Conservation (phyloP, 208 protist species). For the Balamuthia mandrillaris region DNA sequence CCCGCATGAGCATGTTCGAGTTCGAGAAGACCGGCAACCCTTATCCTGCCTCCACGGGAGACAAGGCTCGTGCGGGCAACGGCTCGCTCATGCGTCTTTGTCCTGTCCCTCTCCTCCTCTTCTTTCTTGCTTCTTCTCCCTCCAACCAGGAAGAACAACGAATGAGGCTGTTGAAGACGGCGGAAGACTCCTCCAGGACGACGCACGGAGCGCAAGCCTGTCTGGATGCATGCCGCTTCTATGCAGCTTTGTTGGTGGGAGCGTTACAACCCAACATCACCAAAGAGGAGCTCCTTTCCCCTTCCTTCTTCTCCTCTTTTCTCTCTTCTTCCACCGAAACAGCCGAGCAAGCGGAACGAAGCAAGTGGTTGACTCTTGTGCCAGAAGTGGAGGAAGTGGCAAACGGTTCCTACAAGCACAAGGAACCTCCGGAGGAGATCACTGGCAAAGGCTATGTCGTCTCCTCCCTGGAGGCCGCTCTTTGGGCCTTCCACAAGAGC, state of each 20-base stretch:
- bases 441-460: not conserved
- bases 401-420: not conserved
- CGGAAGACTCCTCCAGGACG: not conserved
- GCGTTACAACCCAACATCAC: not conserved
- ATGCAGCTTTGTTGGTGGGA: slow-evolving; percentile 2
- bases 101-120: not conserved
- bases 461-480: not conserved
- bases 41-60: not conserved
- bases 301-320: not conserved
- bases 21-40: not conserved
- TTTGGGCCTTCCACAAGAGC: slow-evolving; percentile 14
- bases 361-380: too few species aligned
- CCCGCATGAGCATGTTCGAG: not conserved
- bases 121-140: too few species aligned
- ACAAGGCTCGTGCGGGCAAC: not conserved
- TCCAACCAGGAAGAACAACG: too few species aligned
- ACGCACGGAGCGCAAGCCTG: not conserved
- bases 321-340: not conserved
- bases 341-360: too few species aligned
- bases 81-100: slow-evolving; percentile 9
- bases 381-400: not conserved
- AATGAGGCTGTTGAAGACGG: not conserved
- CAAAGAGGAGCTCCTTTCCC: slow-evolving; percentile 16
- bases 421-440: not conserved
- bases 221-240: slow-evolving; percentile 25